phyloP scores from a whole-genome alignment of 345 rosid species.

The Cardamine chenopodiifolia region DNA sequence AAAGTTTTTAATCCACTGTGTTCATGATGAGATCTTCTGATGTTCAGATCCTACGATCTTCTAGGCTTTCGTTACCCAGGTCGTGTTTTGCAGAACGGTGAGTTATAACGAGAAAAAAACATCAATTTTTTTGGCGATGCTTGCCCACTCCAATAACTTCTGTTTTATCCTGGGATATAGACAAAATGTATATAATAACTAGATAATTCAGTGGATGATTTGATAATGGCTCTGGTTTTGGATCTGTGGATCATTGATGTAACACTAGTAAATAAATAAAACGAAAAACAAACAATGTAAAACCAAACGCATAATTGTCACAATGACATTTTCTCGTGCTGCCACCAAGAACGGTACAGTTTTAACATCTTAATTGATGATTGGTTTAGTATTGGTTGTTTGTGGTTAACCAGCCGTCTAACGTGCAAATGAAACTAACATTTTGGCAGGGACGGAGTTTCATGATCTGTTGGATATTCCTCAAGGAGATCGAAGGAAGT shows the following conservation, averaged over 20 bases:
- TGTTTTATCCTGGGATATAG: conserved; percentile 3
- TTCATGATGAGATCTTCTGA: too few relatives aligned
- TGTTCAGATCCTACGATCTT: too few relatives aligned
- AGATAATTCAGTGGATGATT: conserved; percentile 27
- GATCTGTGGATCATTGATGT: conserved; percentile 22
- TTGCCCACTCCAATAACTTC: conserved; percentile 32
- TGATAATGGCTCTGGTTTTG: conserved; percentile 34
- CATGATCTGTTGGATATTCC: conserved; percentile 91
- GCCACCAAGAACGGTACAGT: conserved; percentile 87
- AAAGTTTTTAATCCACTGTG: too few relatives aligned
- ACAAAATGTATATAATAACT: background rate
- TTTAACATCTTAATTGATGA: background rate
- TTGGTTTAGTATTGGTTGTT: background rate
- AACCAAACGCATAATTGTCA: conserved; percentile 38
- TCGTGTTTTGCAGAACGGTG: too few relatives aligned
- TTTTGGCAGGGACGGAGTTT: conserved; percentile 82
- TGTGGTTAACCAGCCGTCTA: background rate
- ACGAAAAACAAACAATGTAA: conserved; percentile 26
- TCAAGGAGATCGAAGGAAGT: conserved; percentile 92
- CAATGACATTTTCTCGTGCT: conserved; percentile 59
- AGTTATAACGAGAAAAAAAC: background rate
- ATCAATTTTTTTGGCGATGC: background rate
- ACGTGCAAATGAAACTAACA: background rate
- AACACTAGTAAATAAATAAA: conserved; percentile 9
- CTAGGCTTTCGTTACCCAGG: too few relatives aligned